Evolutionary conservation across 371 early-diverging fungal species (phyloP).

Genomic region (Cokeromyces recurvatus): DNA sequence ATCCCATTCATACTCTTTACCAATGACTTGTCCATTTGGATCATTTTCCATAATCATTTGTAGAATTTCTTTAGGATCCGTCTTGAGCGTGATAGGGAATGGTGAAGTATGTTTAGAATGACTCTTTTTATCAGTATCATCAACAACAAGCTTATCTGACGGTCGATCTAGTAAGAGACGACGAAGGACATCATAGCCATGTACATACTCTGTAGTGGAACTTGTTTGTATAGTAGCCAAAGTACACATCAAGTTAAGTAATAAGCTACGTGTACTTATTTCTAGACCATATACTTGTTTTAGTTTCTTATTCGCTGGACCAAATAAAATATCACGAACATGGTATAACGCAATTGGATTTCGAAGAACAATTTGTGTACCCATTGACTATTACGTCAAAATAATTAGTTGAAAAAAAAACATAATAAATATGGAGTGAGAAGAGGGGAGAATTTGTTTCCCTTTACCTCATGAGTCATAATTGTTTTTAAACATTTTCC

Average conservation of each 20-base stretch:
- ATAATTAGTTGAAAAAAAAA: neutral
- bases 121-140: slow-evolving; percentile 10
- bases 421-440: neutral
- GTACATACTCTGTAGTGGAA: slow-evolving; percentile 24
- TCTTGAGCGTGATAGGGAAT: slow-evolving; percentile 42
- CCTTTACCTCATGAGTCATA: slow-evolving; percentile 40
- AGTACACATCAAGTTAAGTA: slow-evolving; percentile 39
- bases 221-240: slow-evolving; percentile 36
- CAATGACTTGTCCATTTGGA: slow-evolving; percentile 15
- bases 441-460: neutral
- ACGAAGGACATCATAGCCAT: slow-evolving; percentile 48
- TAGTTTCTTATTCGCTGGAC: slow-evolving; percentile 33
- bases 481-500: slow-evolving; percentile 44
- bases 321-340: slow-evolving; percentile 45
- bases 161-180: slow-evolving; percentile 33
- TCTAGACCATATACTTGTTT: slow-evolving; percentile 37
- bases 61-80: slow-evolving; percentile 36
- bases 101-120: slow-evolving; percentile 16
- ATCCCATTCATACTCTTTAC: slow-evolving; percentile 13
- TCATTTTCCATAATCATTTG: slow-evolving; percentile 35
- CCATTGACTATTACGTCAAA: slow-evolving; percentile 15
- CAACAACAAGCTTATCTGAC: slow-evolving; percentile 13
- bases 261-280: slow-evolving; percentile 29
- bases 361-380: slow-evolving; percentile 32
- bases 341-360: slow-evolving; percentile 32